phyloP scores from a whole-genome alignment of 768 basidiomycete genomes.

The Lactarius quietus region DNA sequence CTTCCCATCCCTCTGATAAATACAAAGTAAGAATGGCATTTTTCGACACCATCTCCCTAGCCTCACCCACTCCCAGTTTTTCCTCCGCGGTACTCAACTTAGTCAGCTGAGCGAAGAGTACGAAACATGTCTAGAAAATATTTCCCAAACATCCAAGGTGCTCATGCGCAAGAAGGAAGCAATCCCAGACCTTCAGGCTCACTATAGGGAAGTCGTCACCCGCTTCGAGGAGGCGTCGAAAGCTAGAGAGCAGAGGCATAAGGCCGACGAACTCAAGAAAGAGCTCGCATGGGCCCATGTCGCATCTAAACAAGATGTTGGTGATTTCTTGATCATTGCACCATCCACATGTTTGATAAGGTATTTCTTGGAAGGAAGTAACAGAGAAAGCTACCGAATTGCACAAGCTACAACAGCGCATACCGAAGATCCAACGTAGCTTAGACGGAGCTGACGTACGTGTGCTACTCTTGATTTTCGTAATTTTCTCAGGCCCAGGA shows the following conservation, averaged over 20 bases:
- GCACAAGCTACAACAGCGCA: constrained; percentile 37
- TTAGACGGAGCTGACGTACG: constrained; percentile 41
- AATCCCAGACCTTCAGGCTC: constrained; percentile 68
- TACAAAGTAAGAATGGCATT: constrained; percentile 60
- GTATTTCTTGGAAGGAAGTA: constrained; percentile 40
- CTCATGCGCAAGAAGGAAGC: constrained; percentile 70
- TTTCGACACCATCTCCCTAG: neutral
- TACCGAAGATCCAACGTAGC: constrained; percentile 41
- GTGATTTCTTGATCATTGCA: constrained; percentile 26
- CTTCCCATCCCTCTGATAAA: constrained; percentile 76
- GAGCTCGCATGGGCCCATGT: constrained; percentile 91
- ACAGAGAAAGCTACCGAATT: constrained; percentile 40
- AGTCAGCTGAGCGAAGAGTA: constrained; percentile 87
- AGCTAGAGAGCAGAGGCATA: constrained; percentile 65
- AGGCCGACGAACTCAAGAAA: constrained; percentile 65
- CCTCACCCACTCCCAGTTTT: constrained; percentile 56
- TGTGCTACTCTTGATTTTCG: neutral
- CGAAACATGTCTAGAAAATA: constrained; percentile 67
- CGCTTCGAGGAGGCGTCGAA: constrained; percentile 72
- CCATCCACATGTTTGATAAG: neutral
- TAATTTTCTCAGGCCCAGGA: neutral
- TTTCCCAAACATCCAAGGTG: constrained; percentile 60
- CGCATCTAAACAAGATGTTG: constrained; percentile 59
- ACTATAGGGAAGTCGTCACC: constrained; percentile 51
- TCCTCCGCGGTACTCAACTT: constrained; percentile 90